A percentile compares a stretch with the other conserved stretches of the same genome.
Evolutionary conservation across 352 stramenopile species (phyloP).

Genomic region (Globisporangium orthogonon): DNA sequence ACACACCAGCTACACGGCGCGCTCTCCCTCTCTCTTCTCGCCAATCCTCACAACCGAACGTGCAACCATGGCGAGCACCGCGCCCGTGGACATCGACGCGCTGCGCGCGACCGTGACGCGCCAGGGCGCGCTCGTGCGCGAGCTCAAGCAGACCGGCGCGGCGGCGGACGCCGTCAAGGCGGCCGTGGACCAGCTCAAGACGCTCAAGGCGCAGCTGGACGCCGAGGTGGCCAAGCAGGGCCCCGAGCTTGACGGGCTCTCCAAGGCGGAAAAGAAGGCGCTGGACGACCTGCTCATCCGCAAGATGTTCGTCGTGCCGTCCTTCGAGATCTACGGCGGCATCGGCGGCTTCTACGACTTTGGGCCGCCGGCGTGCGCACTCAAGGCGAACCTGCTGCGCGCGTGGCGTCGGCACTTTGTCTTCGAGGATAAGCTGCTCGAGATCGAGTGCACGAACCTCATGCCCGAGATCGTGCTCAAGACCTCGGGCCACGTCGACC

Average conservation of each 20-base stretch:
- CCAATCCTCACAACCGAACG: not conserved
- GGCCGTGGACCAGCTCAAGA: constrained; percentile 92
- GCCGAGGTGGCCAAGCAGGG: constrained; percentile 71
- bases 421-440: constrained; percentile 96
- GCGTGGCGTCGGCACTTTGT: constrained; percentile 98
- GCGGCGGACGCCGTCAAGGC: constrained; percentile 82
- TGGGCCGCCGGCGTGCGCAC: constrained; percentile 91
- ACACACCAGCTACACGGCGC: too few species aligned
- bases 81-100: constrained; percentile 88
- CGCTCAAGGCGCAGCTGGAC: constrained; percentile 89
- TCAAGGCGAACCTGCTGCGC: constrained; percentile 96
- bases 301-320: constrained; percentile 99
- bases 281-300: constrained; percentile 97
- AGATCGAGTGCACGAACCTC: constrained; percentile 99
- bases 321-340: constrained; percentile 99
- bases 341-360: constrained; percentile 99
- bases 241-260: constrained; percentile 52
- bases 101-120: constrained; percentile 93
- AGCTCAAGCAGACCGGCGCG: constrained; percentile 96
- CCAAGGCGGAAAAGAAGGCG: constrained; percentile 81
- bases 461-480: constrained; percentile 97
- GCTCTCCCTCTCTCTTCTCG: not conserved
- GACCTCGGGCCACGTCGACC: constrained; percentile 98
- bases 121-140: constrained; percentile 91
- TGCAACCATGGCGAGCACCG: constrained; percentile 11